Evolutionary conservation across 805 yeast species (phyloP), one percentile per base, ranked within the genome.

Genomic region (Teunomyces cretensis): DNA sequence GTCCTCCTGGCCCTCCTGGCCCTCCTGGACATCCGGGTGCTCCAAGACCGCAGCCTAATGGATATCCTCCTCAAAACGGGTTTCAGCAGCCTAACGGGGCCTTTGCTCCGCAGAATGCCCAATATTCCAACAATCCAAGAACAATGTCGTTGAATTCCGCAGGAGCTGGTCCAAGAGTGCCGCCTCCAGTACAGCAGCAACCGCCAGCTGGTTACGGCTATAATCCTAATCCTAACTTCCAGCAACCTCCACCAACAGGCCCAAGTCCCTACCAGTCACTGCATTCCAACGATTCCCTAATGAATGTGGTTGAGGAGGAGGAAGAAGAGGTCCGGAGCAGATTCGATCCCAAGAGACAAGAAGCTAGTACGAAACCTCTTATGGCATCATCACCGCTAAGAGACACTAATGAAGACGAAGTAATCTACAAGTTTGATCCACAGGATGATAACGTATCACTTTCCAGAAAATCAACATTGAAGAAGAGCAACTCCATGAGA

Each of bases 401-500:
- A 14, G 48, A 43, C 8, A n/a, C n/a, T n/a, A 51, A 50, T 5
- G 53, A 54, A 16, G 53, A 47, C n/a, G 61, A 60, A 6, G 65
- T 40, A 60, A 61, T 67, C 8, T 67, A 66, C 49, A 57, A 59
- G 17, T 62, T 63, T 43, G 73, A 67, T 9, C 47, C 57, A 7
- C 62, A 58, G 11, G 63, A 61, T 14, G 54, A 55, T 3, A 60
- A 60, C 24, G 55, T 58, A 2, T 60, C 60, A 41, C 46, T 65
- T 15, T 70, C 76, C 2, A 54, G 75, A 38, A 68, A 66, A 42
- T 64, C 73, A 5, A 70, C 76, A 1, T 46, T 70, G 38, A 35
- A 64, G 44, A 68, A 67, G 44, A 55, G 70, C 13, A 68, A 69
- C 44, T 71, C 76, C 12, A 65, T 67, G 68, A 62, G 71, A 31